Base-by-base conservation (phyloP, 1,284 basidiomycete genomes). In the Cutaneotrichosporon curvatum region DNA sequence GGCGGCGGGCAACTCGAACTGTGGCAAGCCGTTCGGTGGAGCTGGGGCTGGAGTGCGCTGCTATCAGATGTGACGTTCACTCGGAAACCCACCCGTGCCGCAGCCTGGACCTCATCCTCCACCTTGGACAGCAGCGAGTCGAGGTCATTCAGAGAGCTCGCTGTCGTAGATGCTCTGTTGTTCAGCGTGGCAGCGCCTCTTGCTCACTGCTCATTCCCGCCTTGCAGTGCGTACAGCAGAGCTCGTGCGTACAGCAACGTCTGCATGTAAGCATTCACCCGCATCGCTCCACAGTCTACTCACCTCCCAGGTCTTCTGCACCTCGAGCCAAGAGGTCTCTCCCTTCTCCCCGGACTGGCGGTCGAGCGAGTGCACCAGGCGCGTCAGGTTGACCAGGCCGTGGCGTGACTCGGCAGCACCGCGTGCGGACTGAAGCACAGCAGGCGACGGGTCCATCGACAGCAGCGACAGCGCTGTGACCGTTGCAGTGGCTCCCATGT, bases 301-400 rank as follows among this genome's bases (percentile, higher is more conserved):
- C 36, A 67, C 65, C 57, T 68, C 63, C 55, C 67, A 67, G 0
- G 72, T 68, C 36, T 51, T 62, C 25, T 63, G 65, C 3, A 71
- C 58, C 16, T 57, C 55, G 5, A 63, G 59, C 55, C 58, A 63
- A 21, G 51, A 45, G 38, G 16, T 38, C 7, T 35, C 41, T 6
- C 51, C 53, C 20, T 21, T 10, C 18, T 19, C 30, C 28, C 30
- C 31, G 16, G 21, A 44, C 18, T 12, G 28, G 12, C 37, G 56
- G 15, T 64, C 52, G 15, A 71, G 60, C 0, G 63, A 59, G 30
- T 57, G 57, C 33, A 69, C 57, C n/a, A 72, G 51, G 2, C 70
- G 61, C 15, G 62, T 63, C 15, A 69, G 53, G 48, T 72, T 72
- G 47, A 70, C 54, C 11, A 65, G 50, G 10, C 58, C 67, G 43